Percentiles rank a stretch among this genome's conserved stretches.
phyloP scores from a whole-genome alignment of 257 asterid species.

The Anisodus tanguticus region DNA sequence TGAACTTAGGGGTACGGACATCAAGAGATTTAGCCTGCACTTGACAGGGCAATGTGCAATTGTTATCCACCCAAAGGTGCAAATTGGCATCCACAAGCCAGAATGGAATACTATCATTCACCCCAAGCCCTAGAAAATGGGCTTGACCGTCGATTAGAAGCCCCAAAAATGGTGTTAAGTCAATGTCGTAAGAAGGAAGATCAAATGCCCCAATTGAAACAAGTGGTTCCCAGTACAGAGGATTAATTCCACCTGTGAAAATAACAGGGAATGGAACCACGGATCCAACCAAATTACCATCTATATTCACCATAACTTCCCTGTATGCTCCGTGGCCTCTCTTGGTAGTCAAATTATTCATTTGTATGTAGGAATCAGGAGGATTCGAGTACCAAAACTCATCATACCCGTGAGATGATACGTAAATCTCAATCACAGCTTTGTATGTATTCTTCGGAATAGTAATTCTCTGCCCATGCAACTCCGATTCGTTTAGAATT shows the following conservation, averaged over 20 bases:
- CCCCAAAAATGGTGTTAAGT: constrained; percentile 71
- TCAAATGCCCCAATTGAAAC: constrained; percentile 86
- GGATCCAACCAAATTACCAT: constrained; percentile 64
- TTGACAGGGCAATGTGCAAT: constrained; percentile 27
- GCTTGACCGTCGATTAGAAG: constrained; percentile 58
- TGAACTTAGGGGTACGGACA: constrained; percentile 40
- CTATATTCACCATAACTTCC: constrained; percentile 68
- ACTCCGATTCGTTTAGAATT: constrained; percentile 58
- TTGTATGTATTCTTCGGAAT: constrained; percentile 70
- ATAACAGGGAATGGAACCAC: constrained; percentile 83
- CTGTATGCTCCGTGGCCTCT: constrained; percentile 77
- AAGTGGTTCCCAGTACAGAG: constrained; percentile 83
- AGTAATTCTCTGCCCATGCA: constrained; percentile 46
- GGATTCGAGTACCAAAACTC: constrained; percentile 95
- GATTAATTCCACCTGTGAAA: constrained; percentile 80
- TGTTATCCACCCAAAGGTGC: constrained; percentile 78
- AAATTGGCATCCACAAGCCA: constrained; percentile 87
- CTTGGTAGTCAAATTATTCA: constrained; percentile 44
- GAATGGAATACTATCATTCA: constrained; percentile 59
- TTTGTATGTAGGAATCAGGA: constrained; percentile 64
- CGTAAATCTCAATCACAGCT: constrained; percentile 80
- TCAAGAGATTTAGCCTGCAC: constrained; percentile 57
- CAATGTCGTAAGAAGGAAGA: constrained; percentile 78
- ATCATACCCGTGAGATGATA: constrained; percentile 75
- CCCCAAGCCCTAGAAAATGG: constrained; percentile 62